Conservation (phyloP, 176 grass and related monocot genomes). For the Ananas comosus region DNA sequence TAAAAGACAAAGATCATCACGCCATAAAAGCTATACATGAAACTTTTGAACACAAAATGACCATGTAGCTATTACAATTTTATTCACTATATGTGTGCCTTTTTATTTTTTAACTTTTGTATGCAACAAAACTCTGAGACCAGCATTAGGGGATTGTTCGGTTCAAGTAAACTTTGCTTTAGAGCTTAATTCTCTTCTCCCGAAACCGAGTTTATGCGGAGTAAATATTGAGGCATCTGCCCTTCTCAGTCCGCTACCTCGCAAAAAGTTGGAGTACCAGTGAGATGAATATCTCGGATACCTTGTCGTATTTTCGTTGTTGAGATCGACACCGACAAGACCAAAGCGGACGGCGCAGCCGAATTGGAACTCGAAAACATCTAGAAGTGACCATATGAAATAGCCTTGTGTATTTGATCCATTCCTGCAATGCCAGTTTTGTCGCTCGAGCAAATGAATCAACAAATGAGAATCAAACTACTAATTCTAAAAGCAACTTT, state of each 20-base stretch:
- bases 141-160: too few species aligned
- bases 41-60: too few species aligned
- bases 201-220: background rate
- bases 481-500: background rate
- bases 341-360: conserved; percentile 24
- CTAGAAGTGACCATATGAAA: conserved; percentile 70
- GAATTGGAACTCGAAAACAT: conserved; percentile 33
- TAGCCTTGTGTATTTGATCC: conserved; percentile 60
- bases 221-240: background rate
- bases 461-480: background rate
- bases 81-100: too few species aligned
- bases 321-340: conserved; percentile 40
- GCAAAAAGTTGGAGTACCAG: conserved; percentile 61
- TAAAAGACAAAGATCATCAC: too few species aligned
- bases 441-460: background rate
- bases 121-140: too few species aligned
- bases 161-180: background rate
- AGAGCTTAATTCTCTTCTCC: background rate
- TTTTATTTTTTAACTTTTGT: too few species aligned
- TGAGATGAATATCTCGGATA: conserved; percentile 30
- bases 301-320: conserved; percentile 12
- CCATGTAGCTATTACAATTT: too few species aligned
- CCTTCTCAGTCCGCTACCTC: conserved; percentile 19
- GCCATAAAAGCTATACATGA: too few species aligned
- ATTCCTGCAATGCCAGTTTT: conserved; percentile 33